Evolutionary conservation across 495 filamentous ascomycete genomes (phyloP), one percentile per base, ranked within the genome.

Genomic region (Aspergillus cristatus): DNA sequence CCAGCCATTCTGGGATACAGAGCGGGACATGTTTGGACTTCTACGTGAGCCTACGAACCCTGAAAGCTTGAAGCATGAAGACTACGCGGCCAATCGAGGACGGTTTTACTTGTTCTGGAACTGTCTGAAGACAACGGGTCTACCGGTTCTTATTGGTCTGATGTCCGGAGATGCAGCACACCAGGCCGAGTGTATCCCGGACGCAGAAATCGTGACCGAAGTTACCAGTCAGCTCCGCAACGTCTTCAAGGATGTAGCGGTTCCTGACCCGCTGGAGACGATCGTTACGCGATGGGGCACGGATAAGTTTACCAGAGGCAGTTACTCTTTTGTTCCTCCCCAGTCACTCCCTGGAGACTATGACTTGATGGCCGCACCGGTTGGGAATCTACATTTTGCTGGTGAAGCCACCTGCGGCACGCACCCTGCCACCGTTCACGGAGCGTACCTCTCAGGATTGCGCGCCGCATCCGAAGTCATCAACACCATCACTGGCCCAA

Each of bases 41-140:
- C 68, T 97, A 20, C 77, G 89, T 17, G 80, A 85, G 43, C 80
- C 79, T n/a, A 59, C 65, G 13, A 45, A 57, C 17, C 51, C 47
- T 2, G 62, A 66, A 33, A 81, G 78, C 40, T 65, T 74, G 42
- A 52, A 67, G 14, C 79, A 78, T 45, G 67, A 73, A 37, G 75
- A 81, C 37, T 86, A 86, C 39, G 60, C 71, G 1, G 51, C 63
- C 10, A 75, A 74, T 36, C 68, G 82, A 39, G 91, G 91, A 13
- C 80, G 89, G 7, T 94, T 91, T 65, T 99, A 96, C 50, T 75
- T 97, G 47, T 96, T 94, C 74, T 97, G 94, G 77, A 97, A 99
- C 53, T 83, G 86, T 40, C 78, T 86, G 40, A 83, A 86, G 41
- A 93, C 85, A 2, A 86, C 84, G 34, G 91, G 91, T 5, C 68